phyloP scores from a whole-genome alignment of 2,329 filamentous ascomycete species.

The Verticillium isaacii region DNA sequence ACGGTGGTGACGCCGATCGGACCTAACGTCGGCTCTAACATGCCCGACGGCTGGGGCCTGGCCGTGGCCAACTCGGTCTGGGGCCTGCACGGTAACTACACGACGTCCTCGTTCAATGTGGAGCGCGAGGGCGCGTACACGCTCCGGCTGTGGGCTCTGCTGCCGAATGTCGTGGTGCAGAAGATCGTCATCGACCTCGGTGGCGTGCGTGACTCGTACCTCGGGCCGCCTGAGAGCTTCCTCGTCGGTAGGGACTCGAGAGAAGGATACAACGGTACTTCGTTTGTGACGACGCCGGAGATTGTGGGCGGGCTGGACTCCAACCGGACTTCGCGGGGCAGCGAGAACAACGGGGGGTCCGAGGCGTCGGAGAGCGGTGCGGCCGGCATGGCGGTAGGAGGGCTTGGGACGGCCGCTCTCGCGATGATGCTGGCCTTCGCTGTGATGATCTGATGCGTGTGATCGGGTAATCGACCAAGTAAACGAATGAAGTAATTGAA shows the following conservation, averaged over 20 bases:
- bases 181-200: constrained; percentile 53
- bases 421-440: neutral
- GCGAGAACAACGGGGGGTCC: neutral
- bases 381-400: neutral
- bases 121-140: constrained; percentile 39
- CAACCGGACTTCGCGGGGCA: neutral
- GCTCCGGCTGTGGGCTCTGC: constrained; percentile 44
- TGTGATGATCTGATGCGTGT: neutral
- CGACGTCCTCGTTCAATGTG: constrained; percentile 38
- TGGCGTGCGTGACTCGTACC: constrained; percentile 47
- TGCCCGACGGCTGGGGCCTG: constrained; percentile 36
- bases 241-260: constrained; percentile 33
- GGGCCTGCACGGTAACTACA: constrained; percentile 38
- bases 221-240: constrained; percentile 54
- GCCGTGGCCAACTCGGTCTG: constrained; percentile 41
- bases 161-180: constrained; percentile 49
- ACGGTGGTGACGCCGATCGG: constrained; percentile 36
- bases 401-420: neutral
- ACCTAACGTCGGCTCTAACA: constrained; percentile 30
- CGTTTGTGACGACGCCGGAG: constrained; percentile 23
- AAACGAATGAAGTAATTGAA: neutral
- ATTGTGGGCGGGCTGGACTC: constrained; percentile 6
- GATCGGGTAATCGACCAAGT: neutral
- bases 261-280: constrained; percentile 30
- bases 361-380: neutral